phyloP scores from a whole-genome alignment of 169 alveolate genomes.

The Amoebophrya sp. region DNA sequence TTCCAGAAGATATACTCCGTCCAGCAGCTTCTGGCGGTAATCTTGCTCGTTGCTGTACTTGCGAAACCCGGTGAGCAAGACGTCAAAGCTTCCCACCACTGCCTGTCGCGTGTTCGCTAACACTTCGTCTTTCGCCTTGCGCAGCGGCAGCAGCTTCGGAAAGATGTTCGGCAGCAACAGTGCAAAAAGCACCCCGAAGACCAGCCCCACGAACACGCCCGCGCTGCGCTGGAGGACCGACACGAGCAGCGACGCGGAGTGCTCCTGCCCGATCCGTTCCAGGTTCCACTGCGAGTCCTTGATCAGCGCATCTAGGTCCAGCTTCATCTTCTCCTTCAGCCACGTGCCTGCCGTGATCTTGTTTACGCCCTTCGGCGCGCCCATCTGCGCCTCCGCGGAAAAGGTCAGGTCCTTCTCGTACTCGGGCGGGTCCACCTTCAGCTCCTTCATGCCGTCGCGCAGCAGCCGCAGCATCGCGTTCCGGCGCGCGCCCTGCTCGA shows the following conservation, averaged over 20 bases:
- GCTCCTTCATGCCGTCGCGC: too few relatives aligned
- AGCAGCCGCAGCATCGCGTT: neutral
- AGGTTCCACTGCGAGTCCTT: neutral
- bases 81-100: neutral
- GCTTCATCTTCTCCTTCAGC: too few relatives aligned
- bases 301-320: neutral
- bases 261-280: neutral
- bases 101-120: neutral
- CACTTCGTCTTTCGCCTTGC: neutral
- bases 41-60: neutral
- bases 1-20: neutral
- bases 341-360: too few relatives aligned
- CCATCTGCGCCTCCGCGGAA: too few relatives aligned
- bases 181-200: neutral
- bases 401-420: too few relatives aligned
- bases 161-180: neutral
- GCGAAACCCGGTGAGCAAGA: neutral
- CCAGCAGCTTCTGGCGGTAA: neutral
- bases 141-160: neutral
- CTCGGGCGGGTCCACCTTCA: too few relatives aligned
- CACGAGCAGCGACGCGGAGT: neutral
- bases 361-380: too few relatives aligned
- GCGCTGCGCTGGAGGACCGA: neutral
- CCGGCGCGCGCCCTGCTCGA: neutral
- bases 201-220: neutral